Conservation (phyloP, 352 stramenopile genomes). For the Peronospora destructor region DNA sequence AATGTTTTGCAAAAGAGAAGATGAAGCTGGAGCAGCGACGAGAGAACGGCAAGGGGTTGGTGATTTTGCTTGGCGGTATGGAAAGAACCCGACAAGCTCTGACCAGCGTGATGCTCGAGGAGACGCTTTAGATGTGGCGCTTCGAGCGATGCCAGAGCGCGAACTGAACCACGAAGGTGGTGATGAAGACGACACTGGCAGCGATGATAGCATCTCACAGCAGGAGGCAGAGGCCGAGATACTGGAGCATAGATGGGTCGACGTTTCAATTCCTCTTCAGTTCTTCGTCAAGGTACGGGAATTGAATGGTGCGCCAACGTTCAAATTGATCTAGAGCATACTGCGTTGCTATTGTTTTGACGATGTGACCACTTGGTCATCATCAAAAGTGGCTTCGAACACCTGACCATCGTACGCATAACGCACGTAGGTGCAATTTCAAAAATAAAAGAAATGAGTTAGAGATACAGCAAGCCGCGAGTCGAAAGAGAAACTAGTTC, state of each 20-base stretch:
- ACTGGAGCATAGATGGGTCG: slow-evolving; percentile 53
- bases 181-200: slow-evolving; percentile 16
- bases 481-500: neutral
- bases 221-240: slow-evolving; percentile 19
- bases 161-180: slow-evolving; percentile 23
- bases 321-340: slow-evolving; percentile 30
- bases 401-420: slow-evolving; percentile 67
- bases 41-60: slow-evolving; percentile 43
- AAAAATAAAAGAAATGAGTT: slow-evolving; percentile 4
- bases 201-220: slow-evolving; percentile 10
- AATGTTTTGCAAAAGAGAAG: slow-evolving; percentile 62
- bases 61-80: slow-evolving; percentile 74
- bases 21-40: slow-evolving; percentile 38
- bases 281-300: slow-evolving; percentile 71
- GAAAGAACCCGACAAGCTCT: slow-evolving; percentile 58
- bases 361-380: slow-evolving; percentile 60
- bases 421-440: slow-evolving; percentile 51
- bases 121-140: slow-evolving; percentile 15
- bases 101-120: slow-evolving; percentile 28
- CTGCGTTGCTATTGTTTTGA: slow-evolving; percentile 34
- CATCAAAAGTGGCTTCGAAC: slow-evolving; percentile 78
- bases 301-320: neutral
- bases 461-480: neutral
- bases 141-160: slow-evolving; percentile 13
- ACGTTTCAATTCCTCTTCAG: slow-evolving; percentile 72